Evolutionary conservation across 1,284 basidiomycete genomes (phyloP).

Genomic region (Pulveroboletus sp.): DNA sequence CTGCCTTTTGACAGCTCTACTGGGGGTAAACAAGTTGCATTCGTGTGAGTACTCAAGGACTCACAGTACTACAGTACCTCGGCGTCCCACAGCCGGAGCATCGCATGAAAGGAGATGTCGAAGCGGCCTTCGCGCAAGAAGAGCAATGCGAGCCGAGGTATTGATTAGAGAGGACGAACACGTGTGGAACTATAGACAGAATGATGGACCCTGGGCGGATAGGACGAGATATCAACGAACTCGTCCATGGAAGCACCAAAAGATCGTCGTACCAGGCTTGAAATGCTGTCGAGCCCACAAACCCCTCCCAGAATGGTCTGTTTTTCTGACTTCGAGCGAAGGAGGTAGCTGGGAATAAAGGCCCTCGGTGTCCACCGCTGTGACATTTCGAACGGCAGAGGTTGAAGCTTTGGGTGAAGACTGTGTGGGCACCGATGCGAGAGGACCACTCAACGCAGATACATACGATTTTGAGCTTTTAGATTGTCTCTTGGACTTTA

Average conservation of each 20-base stretch:
- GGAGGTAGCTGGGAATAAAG: conserved; percentile 33
- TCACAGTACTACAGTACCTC: conserved; percentile 74
- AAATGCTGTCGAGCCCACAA: conserved; percentile 40
- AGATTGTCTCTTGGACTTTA: conserved; percentile 29
- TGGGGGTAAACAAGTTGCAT: neutral
- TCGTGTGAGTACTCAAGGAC: conserved; percentile 2
- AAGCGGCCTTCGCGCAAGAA: conserved; percentile 53
- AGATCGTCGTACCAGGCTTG: conserved; percentile 41
- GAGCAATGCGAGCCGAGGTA: conserved; percentile 69
- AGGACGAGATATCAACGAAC: neutral
- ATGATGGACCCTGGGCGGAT: conserved; percentile 56
- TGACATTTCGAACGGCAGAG: neutral
- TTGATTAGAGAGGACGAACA: conserved; percentile 65
- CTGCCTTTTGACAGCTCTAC: conserved; percentile 74
- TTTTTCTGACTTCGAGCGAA: conserved; percentile 35
- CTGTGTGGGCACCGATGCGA: conserved; percentile 17
- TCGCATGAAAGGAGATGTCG: conserved; percentile 49
- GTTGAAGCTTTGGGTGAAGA: conserved; percentile 21
- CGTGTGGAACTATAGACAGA: conserved; percentile 57
- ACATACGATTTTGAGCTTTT: conserved; percentile 37
- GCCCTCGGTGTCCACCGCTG: neutral
- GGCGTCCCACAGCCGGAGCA: conserved; percentile 72
- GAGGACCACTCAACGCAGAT: conserved; percentile 25
- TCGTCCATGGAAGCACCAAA: neutral
- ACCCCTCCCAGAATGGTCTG: conserved; percentile 40